A percentile compares a stretch with the other conserved stretches of the same genome.
phyloP scores from a whole-genome alignment of 441 rosid species.

The Eutrema salsugineum region DNA sequence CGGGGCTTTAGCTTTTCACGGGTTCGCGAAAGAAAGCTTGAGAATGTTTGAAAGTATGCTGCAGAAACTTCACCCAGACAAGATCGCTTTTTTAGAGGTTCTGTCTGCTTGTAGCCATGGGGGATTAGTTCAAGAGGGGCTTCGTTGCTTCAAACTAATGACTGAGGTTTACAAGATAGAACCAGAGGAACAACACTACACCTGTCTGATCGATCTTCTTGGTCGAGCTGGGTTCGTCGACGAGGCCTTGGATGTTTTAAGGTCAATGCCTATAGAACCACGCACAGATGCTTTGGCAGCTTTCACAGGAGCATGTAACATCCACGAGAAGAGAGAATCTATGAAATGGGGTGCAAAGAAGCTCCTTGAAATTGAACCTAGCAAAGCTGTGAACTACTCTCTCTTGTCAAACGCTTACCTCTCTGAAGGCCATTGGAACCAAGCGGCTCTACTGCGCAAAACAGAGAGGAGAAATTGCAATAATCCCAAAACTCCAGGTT shows the following conservation, averaged over 20 bases:
- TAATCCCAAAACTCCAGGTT: slow-evolving; percentile 52
- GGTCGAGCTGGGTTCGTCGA: slow-evolving; percentile 63
- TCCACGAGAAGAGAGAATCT: slow-evolving; percentile 39
- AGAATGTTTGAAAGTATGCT: slow-evolving; percentile 45
- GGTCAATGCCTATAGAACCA: slow-evolving; percentile 36
- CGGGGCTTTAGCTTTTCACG: slow-evolving; percentile 54
- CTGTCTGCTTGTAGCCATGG: slow-evolving; percentile 69
- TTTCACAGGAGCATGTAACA: slow-evolving; percentile 57
- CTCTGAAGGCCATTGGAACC: slow-evolving; percentile 54
- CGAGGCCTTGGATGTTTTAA: slow-evolving; percentile 48
- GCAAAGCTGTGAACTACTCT: slow-evolving; percentile 53
- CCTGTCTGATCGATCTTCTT: slow-evolving; percentile 62
- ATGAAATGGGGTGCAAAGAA: slow-evolving; percentile 50
- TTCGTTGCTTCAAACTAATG: slow-evolving; percentile 57
- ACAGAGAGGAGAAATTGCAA: slow-evolving; percentile 43
- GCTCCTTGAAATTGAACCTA: slow-evolving; percentile 55
- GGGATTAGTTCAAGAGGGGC: slow-evolving; percentile 56
- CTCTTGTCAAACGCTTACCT: slow-evolving; percentile 54
- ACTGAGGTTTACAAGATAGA: slow-evolving; percentile 33
- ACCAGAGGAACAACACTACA: slow-evolving; percentile 58
- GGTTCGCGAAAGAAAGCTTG: slow-evolving; percentile 49
- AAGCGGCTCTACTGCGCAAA: slow-evolving; percentile 44
- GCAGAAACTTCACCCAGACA: slow-evolving; percentile 48
- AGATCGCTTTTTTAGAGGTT: slow-evolving; percentile 52
- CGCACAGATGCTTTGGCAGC: slow-evolving; percentile 51